These are phyloP conservation scores for Cladosporium velox DNA, from an alignment of 2,329 filamentous ascomycete species.

Conservation along the genomic window DNA sequence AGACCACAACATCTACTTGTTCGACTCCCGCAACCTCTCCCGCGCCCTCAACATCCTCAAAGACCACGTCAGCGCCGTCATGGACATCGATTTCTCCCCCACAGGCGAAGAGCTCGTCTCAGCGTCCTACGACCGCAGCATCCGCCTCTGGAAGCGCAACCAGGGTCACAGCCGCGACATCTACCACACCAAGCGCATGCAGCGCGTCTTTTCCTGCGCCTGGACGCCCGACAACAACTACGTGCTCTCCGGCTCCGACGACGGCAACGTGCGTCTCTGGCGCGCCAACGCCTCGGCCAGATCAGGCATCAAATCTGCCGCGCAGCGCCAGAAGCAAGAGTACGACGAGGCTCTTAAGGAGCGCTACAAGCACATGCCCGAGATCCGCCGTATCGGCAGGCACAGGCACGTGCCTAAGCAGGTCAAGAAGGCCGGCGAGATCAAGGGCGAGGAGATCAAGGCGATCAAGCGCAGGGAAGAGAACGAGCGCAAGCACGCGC, in stretches of 20 bases:
- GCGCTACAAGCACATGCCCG: slow-evolving; percentile 92
- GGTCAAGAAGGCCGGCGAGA: slow-evolving; percentile 93
- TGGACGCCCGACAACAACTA: slow-evolving; percentile 92
- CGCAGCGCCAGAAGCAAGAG: slow-evolving; percentile 84
- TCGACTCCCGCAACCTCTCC: slow-evolving; percentile 90
- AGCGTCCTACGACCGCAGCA: slow-evolving; percentile 83
- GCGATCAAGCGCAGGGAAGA: slow-evolving; percentile 89
- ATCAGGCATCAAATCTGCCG: slow-evolving; percentile 80
- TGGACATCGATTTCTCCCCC: slow-evolving; percentile 94
- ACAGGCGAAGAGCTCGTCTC: slow-evolving; percentile 92
- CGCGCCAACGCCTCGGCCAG: slow-evolving; percentile 80
- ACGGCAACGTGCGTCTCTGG: slow-evolving; percentile 91
- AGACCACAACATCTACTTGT: slow-evolving; percentile 90
- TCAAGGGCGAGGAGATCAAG: slow-evolving; percentile 86
- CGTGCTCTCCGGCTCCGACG: slow-evolving; percentile 85
- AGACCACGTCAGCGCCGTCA: slow-evolving; percentile 87
- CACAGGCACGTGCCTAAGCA: slow-evolving; percentile 91
- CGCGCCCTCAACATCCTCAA: slow-evolving; percentile 87
- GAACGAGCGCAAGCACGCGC: slow-evolving; percentile 89
- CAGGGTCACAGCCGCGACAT: slow-evolving; percentile 86
- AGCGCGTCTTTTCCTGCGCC: slow-evolving; percentile 80
- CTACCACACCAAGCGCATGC: slow-evolving; percentile 98
- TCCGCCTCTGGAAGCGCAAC: slow-evolving; percentile 80
- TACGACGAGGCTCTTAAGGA: slow-evolving; percentile 85
- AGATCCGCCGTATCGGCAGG: slow-evolving; percentile 84